Percentiles rank a stretch among this genome's conserved stretches.
Conservation (phyloP, 768 basidiomycete genomes). For the Rhizopogon vinicolor region DNA sequence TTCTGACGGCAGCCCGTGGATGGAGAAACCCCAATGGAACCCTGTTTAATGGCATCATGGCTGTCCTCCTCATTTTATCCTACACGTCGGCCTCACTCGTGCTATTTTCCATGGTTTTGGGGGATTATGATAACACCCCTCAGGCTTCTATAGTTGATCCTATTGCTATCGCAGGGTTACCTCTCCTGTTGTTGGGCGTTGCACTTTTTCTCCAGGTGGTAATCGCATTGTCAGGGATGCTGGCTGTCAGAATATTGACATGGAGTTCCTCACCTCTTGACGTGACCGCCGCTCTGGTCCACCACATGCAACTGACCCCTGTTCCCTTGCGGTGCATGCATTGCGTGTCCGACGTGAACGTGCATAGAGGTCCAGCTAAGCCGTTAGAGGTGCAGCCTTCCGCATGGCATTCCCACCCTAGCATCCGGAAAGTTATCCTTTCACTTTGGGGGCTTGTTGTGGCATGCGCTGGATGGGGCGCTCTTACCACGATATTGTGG, state of each 20-base stretch:
- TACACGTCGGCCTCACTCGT: constrained; percentile 22
- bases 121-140: too few relatives aligned
- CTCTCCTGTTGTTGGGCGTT: constrained; percentile 23
- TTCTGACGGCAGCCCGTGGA: constrained; percentile 17
- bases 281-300: constrained; percentile 24
- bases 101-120: too few relatives aligned
- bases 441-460: constrained; percentile 20
- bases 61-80: constrained; percentile 22
- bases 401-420: constrained; percentile 21
- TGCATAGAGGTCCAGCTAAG: constrained; percentile 5
- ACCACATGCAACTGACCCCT: constrained; percentile 18
- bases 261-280: constrained; percentile 30
- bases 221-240: constrained; percentile 20
- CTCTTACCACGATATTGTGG: constrained; percentile 7
- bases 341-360: constrained; percentile 10
- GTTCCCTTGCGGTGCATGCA: constrained; percentile 20
- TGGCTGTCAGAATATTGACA: constrained; percentile 19
- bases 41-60: constrained; percentile 16
- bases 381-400: constrained; percentile 17
- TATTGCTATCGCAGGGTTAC: constrained; percentile 17
- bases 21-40: constrained; percentile 20
- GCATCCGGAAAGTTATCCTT: constrained; percentile 13
- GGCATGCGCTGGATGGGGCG: constrained; percentile 18
- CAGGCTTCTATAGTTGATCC: too few relatives aligned
- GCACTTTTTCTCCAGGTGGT: constrained; percentile 16